Evolutionary conservation across 192 early-diverging fungal genomes (phyloP).

Genomic region (Coemansia sp.): DNA sequence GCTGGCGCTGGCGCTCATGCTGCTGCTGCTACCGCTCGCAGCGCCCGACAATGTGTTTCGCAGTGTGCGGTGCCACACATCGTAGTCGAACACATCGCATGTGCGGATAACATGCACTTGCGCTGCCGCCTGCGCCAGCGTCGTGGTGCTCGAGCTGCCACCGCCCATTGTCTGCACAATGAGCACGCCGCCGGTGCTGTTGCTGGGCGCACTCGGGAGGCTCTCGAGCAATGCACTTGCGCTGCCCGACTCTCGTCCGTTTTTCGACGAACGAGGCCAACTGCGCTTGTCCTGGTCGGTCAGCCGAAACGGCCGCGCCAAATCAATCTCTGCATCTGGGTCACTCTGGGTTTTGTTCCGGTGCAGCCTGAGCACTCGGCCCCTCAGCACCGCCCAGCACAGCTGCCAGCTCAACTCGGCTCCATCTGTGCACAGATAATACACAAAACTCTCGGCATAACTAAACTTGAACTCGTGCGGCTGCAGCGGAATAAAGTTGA

Average conservation of each 20-base stretch:
- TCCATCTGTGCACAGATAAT: conserved; percentile 32
- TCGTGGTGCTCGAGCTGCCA: conserved; percentile 12
- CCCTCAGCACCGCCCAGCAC: conserved; percentile 51
- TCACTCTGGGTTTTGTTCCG: conserved; percentile 34
- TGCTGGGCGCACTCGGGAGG: conserved; percentile 8
- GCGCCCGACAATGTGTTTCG: conserved; percentile 36
- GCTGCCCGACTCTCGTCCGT: conserved; percentile 11
- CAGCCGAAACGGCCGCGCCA: conserved; percentile 37
- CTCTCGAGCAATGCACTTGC: conserved; percentile 24
- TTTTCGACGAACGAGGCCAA: conserved; percentile 37
- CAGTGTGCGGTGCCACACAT: conserved; percentile 39
- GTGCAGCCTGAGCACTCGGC: conserved; percentile 38
- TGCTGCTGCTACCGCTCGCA: conserved; percentile 13
- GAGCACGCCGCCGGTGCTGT: conserved; percentile 26
- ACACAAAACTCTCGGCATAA: conserved; percentile 54
- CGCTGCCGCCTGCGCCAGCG: conserved; percentile 10
- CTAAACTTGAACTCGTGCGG: conserved; percentile 52
- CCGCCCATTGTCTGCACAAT: conserved; percentile 34
- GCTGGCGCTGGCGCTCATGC: conserved; percentile 37
- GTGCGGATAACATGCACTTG: conserved; percentile 30
- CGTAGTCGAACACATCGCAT: conserved; percentile 37
- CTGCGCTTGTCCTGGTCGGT: conserved; percentile 45
- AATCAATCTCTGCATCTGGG: conserved; percentile 38
- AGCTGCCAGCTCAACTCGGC: conserved; percentile 35
- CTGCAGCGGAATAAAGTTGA: conserved; percentile 54